These are phyloP conservation scores for Ascochyta rabiei DNA, from an alignment of 2,329 filamentous ascomycete genomes.

Conservation along the genomic window DNA sequence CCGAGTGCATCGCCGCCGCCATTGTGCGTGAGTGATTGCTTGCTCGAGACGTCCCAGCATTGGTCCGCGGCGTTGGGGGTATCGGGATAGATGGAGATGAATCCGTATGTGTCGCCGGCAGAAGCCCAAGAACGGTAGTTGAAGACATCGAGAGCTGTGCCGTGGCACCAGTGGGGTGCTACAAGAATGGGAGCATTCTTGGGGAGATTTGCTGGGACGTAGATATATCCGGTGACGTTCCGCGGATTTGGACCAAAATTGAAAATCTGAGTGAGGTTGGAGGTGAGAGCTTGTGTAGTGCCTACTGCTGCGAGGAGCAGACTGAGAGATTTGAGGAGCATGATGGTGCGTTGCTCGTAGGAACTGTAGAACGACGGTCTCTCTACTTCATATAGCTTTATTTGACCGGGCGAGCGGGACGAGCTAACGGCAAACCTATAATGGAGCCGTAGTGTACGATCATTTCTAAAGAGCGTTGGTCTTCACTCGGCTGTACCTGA, in stretches of 20 bases:
- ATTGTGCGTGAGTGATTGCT: constrained; percentile 39
- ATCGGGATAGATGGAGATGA: constrained; percentile 44
- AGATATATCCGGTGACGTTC: constrained; percentile 43
- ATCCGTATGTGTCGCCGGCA: constrained; percentile 41
- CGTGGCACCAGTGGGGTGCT: constrained; percentile 44
- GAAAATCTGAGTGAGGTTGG: constrained; percentile 34
- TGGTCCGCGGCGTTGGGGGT: constrained; percentile 37
- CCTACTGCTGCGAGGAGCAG: constrained; percentile 22
- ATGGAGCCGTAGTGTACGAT: background rate
- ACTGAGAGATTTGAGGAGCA: constrained; percentile 9
- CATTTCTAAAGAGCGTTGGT: background rate
- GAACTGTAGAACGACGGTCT: background rate
- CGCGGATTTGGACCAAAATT: constrained; percentile 43
- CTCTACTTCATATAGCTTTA: constrained; percentile 6
- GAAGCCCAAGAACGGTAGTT: constrained; percentile 36
- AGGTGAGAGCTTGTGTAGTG: constrained; percentile 31
- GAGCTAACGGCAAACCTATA: background rate
- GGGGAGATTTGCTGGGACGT: constrained; percentile 38
- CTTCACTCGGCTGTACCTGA: constrained; percentile 1
- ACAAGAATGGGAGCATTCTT: constrained; percentile 40
- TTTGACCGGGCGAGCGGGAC: constrained; percentile 5
- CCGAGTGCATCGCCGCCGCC: constrained; percentile 43
- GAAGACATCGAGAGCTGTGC: constrained; percentile 40
- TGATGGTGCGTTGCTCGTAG: background rate
- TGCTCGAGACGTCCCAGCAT: constrained; percentile 46